phyloP scores from a whole-genome alignment of 2,329 filamentous ascomycete genomes.

The Pseudogymnoascus sp. region DNA sequence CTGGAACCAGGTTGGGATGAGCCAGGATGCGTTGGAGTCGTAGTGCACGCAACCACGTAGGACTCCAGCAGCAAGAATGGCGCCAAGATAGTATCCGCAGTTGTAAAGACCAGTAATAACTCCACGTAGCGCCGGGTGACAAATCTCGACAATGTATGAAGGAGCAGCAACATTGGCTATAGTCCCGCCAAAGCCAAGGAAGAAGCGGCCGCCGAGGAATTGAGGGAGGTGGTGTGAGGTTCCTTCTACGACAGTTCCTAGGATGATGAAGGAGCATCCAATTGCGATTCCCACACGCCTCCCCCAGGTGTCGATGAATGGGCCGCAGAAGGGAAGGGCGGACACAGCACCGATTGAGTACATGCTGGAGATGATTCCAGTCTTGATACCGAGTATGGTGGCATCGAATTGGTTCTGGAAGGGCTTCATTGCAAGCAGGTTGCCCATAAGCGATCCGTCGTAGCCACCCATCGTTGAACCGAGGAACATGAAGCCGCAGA shows the following conservation, averaged over 20 bases:
- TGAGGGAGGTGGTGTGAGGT: slow-evolving; percentile 17
- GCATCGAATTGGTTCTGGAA: slow-evolving; percentile 15
- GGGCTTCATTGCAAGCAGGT: neutral
- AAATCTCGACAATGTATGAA: neutral
- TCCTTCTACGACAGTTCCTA: slow-evolving; percentile 36
- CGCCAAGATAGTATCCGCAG: neutral
- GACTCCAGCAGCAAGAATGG: neutral
- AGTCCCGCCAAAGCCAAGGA: slow-evolving; percentile 44
- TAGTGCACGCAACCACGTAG: neutral
- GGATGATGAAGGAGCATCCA: slow-evolving; percentile 31
- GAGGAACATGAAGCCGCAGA: neutral
- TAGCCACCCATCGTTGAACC: neutral
- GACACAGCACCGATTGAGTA: slow-evolving; percentile 40
- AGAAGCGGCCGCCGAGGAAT: slow-evolving; percentile 45
- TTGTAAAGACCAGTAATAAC: neutral
- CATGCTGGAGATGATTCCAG: slow-evolving; percentile 33
- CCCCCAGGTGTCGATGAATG: slow-evolving; percentile 36
- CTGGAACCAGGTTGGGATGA: neutral
- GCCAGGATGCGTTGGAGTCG: neutral
- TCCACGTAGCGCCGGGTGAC: neutral
- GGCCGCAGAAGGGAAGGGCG: slow-evolving; percentile 36
- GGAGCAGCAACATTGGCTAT: neutral
- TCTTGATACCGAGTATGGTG: slow-evolving; percentile 34
- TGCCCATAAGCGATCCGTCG: neutral
- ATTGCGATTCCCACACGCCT: slow-evolving; percentile 37